Evolutionary conservation across 2,329 filamentous ascomycete species (phyloP), one percentile per base, ranked within the genome.

Genomic region (Rosellinia necatrix): DNA sequence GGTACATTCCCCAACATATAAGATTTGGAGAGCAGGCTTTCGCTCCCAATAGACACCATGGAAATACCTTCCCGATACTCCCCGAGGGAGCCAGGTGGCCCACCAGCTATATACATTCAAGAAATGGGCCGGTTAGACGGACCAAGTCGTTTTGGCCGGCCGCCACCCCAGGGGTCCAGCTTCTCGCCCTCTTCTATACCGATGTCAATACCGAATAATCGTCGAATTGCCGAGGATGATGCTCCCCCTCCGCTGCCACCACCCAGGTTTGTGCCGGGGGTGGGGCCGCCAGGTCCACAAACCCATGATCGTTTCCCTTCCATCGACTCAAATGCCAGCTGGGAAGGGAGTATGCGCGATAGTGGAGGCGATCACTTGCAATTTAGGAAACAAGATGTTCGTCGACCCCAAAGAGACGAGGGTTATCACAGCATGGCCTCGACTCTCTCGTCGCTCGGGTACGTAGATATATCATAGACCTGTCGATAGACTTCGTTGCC

Each of bases 171-270:
- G 25, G 32, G 49, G 3, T 67, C 70, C n/a, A 63, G 59, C 49
- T 68, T 68, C 57, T 69, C 71, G 13, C 64, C 70, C 8, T 60
- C 68, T 30, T 73, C 73, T 8, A 68, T 70, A 30, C 72, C 73
- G 2, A 72, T 74, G 71, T 67, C 70, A 21, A 74, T 75, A 63
- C 69, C 68, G 17, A 71, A 68, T 46, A 60, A 56, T 15, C 66
- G 62, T 38, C 65, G 68, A 44, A 64, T 63, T 9, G 65, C 68
- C n/a, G 66, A 71, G 48, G 68, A 73, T 53, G 64, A 68, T 49
- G 70, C 66, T 12, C 72, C 73, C 21, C 73, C 73, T 29, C 72
- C 73, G 9, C 59, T 75, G 40, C 72, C 72, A 15, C 73, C 73
- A 17, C 73, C 73, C 0, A 64, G 65, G 42, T 70, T 63, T 34